Evolutionary conservation across 345 rosid genomes (phyloP).

Genomic region (Lagerstroemia speciosa): DNA sequence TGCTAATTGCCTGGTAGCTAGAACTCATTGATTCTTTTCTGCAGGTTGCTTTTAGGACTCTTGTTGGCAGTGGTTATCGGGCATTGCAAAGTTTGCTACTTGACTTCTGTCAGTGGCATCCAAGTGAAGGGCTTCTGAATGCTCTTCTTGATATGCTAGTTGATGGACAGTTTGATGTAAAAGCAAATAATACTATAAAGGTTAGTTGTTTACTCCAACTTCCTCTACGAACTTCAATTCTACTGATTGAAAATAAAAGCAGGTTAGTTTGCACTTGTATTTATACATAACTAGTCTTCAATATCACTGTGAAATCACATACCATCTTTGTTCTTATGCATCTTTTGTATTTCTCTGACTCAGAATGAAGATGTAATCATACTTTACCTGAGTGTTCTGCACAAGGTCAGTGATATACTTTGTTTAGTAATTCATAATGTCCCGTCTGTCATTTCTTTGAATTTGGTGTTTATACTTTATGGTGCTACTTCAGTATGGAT

Average conservation of each 20-base stretch:
- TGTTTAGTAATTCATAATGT: background rate
- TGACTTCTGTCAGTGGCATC: conserved; percentile 74
- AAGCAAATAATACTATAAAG: conserved; percentile 58
- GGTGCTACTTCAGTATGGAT: background rate
- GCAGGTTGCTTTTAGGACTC: conserved; percentile 80
- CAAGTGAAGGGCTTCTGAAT: conserved; percentile 65
- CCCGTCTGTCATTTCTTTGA: background rate
- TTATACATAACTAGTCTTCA: background rate
- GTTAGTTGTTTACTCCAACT: conserved; percentile 22
- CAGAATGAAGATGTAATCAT: conserved; percentile 97
- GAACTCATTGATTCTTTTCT: conserved; percentile 10
- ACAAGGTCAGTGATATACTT: conserved; percentile 59
- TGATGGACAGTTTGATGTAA: conserved; percentile 78
- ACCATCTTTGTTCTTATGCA: background rate
- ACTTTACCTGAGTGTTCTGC: conserved; percentile 78
- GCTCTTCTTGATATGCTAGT: conserved; percentile 97
- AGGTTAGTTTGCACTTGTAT: background rate
- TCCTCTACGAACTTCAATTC: background rate
- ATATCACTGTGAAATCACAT: background rate
- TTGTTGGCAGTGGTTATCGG: conserved; percentile 89
- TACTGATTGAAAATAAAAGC: background rate
- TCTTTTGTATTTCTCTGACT: conserved; percentile 18
- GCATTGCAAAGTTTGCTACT: conserved; percentile 82
- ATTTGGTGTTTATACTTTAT: background rate
- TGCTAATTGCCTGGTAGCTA: background rate